Evolutionary conservation across 495 filamentous ascomycete species (phyloP).

Genomic region (Aspergillus sclerotioniger): DNA sequence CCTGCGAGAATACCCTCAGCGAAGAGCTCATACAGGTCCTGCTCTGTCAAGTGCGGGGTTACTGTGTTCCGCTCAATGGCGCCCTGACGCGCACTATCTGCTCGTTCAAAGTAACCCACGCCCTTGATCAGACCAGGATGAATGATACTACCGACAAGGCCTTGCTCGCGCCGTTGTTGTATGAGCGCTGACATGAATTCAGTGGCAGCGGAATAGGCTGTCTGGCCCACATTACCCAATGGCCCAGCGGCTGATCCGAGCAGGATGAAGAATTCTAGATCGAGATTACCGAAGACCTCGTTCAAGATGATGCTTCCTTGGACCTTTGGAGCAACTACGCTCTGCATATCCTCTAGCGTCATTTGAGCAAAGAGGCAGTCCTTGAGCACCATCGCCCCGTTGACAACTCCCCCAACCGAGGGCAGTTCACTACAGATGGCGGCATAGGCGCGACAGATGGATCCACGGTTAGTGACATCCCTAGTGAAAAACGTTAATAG

Average conservation of each 20-base stretch:
- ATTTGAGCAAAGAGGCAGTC: constrained; percentile 4
- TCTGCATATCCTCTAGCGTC: background rate
- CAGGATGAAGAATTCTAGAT: constrained; percentile 18
- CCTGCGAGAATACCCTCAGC: constrained; percentile 12
- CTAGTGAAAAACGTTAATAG: background rate
- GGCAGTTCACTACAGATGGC: constrained; percentile 2
- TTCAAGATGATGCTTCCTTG: constrained; percentile 10
- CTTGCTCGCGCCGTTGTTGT: constrained; percentile 5
- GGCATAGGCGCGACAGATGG: constrained; percentile 3
- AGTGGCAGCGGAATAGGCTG: constrained; percentile 6
- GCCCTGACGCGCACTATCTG: background rate
- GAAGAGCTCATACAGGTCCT: constrained; percentile 3
- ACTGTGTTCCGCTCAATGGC: background rate
- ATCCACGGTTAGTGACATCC: constrained; percentile 10
- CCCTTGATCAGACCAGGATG: constrained; percentile 8
- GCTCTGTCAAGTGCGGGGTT: background rate
- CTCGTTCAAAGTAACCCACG: constrained; percentile 3
- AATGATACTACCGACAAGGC: constrained; percentile 6
- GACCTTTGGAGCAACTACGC: constrained; percentile 2
- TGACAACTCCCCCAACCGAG: constrained; percentile 10
- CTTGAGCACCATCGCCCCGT: constrained; percentile 10
- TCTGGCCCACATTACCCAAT: constrained; percentile 8
- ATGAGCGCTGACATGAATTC: constrained; percentile 5
- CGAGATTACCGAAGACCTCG: background rate
- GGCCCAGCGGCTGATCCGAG: constrained; percentile 8